A percentile compares a stretch with the other conserved stretches of the same genome.
Conservation (phyloP, 2,329 filamentous ascomycete species). For the Macrophomina tecta region DNA sequence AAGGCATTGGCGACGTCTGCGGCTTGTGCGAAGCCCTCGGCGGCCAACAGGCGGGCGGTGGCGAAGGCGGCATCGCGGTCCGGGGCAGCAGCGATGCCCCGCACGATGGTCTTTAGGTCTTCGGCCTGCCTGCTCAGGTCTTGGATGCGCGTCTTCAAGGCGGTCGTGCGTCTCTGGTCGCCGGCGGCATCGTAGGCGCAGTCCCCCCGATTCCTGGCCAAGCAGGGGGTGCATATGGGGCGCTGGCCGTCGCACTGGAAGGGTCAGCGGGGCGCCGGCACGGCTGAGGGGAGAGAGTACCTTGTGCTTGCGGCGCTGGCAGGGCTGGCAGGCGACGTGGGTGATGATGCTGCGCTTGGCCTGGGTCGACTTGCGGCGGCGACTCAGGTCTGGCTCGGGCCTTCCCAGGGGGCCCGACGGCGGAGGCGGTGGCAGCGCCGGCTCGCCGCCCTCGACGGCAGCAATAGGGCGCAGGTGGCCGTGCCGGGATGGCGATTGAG, state of each 20-base stretch:
- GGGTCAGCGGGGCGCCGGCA: neutral
- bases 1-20: neutral
- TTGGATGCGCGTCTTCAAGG: constrained; percentile 30
- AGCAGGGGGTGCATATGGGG: constrained; percentile 30
- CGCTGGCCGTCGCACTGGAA: constrained; percentile 30
- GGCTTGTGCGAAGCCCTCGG: constrained; percentile 4
- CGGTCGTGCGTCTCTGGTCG: constrained; percentile 31
- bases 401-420: neutral
- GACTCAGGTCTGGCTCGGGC: neutral
- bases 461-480: no score
- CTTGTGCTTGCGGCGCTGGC: constrained; percentile 29
- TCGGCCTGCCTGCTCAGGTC: constrained; percentile 17
- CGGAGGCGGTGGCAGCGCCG: neutral
- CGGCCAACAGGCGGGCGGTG: constrained; percentile 9
- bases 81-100: neutral
- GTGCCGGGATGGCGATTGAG: no score
- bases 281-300: constrained; percentile 29
- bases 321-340: constrained; percentile 28
- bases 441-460: neutral
- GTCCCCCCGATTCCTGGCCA: constrained; percentile 24
- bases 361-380: neutral
- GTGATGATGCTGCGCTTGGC: constrained; percentile 22
- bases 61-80: constrained; percentile 3
- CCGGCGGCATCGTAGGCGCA: constrained; percentile 31
- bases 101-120: constrained; percentile 23